phyloP scores from a whole-genome alignment of 768 basidiomycete genomes.

The Leccinellum luteum region DNA sequence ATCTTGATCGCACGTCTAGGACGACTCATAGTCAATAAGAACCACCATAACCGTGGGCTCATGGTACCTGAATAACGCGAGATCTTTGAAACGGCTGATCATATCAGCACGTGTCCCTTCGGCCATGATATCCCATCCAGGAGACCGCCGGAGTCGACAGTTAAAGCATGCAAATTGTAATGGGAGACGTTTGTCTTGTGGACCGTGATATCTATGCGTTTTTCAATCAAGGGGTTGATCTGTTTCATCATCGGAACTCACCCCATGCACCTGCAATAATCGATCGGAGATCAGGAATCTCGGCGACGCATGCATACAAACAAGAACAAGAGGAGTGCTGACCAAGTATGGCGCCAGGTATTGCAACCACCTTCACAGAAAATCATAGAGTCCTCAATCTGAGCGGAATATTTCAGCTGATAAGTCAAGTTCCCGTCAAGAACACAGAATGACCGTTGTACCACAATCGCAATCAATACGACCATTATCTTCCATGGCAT shows the following conservation, averaged over 20 bases:
- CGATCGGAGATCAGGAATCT: not conserved
- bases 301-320: not conserved
- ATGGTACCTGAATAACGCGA: slow-evolving; percentile 66
- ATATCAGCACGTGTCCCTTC: slow-evolving; percentile 52
- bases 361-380: slow-evolving; percentile 74
- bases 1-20: slow-evolving; percentile 68
- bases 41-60: not conserved
- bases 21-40: not conserved
- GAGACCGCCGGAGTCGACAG: slow-evolving; percentile 65
- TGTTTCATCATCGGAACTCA: slow-evolving; percentile 7
- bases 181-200: slow-evolving; percentile 57
- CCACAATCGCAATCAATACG: slow-evolving; percentile 70
- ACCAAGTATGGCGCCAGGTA: slow-evolving; percentile 80
- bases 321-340: slow-evolving; percentile 16
- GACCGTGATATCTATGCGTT: slow-evolving; percentile 55
- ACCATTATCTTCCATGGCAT: slow-evolving; percentile 31
- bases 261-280: slow-evolving; percentile 39
- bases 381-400: slow-evolving; percentile 57
- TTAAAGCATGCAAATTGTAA: slow-evolving; percentile 67
- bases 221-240: not conserved
- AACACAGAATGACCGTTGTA: slow-evolving; percentile 39
- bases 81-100: slow-evolving; percentile 61
- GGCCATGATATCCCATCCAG: slow-evolving; percentile 69
- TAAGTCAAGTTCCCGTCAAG: not conserved
- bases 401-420: not conserved